Conservation (phyloP, 345 rosid genomes). For the Lagerstroemia speciosa region DNA sequence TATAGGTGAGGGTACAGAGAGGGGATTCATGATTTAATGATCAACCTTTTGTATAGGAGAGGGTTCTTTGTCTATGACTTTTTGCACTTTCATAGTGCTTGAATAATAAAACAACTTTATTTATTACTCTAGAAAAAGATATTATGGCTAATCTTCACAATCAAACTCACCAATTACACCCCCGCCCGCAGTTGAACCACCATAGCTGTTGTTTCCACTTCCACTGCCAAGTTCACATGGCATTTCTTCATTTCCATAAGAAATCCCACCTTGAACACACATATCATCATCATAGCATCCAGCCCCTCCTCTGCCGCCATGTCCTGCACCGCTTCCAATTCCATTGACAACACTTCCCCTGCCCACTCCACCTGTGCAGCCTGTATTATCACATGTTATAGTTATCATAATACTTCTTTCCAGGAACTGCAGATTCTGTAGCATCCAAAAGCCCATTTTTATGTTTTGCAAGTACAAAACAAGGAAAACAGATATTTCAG, state of each 20-base stretch:
- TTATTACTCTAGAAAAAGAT: background rate
- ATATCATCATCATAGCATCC: constrained; percentile 54
- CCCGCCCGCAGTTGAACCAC: constrained; percentile 76
- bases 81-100: no score
- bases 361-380: constrained; percentile 90
- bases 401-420: background rate
- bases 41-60: no score
- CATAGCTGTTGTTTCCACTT: constrained; percentile 68
- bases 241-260: constrained; percentile 75
- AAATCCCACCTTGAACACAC: constrained; percentile 64
- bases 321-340: constrained; percentile 91
- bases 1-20: no score
- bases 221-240: constrained; percentile 99
- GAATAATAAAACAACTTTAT: no score
- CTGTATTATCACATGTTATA: constrained; percentile 34
- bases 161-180: constrained; percentile 69
- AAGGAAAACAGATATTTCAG: background rate
- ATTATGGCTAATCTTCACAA: background rate
- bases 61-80: no score
- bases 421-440: background rate
- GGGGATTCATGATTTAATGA: no score
- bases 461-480: background rate
- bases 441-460: background rate
- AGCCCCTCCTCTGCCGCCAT: constrained; percentile 91
- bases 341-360: constrained; percentile 66